Percentiles rank a stretch among this genome's conserved stretches.
phyloP scores from a whole-genome alignment of 495 filamentous ascomycete genomes.

The Neurospora sp. region DNA sequence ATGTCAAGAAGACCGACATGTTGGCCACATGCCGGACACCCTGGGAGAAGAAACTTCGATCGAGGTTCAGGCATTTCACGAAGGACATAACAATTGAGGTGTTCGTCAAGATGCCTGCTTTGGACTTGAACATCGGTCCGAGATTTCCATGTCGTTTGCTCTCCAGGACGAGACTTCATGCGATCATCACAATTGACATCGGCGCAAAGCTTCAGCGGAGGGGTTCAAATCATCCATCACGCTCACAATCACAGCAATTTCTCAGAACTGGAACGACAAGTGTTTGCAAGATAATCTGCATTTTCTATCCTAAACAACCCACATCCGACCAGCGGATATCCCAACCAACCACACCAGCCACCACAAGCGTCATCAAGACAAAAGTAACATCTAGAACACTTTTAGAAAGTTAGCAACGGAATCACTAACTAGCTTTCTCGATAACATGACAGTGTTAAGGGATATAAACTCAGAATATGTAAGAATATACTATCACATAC shows the following conservation, averaged over 20 bases:
- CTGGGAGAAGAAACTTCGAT: neutral
- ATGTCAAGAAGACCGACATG: neutral
- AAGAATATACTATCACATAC: slow-evolving; percentile 25
- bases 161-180: neutral
- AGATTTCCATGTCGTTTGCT: neutral
- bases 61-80: neutral
- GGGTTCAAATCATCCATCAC: neutral
- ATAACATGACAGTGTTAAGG: neutral
- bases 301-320: neutral
- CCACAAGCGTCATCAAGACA: neutral
- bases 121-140: neutral
- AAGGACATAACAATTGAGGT: neutral
- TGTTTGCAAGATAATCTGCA: neutral
- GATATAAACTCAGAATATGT: slow-evolving; percentile 21
- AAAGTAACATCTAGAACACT: neutral
- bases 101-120: neutral
- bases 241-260: neutral
- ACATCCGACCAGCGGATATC: neutral
- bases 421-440: neutral
- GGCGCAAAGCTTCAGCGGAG: neutral
- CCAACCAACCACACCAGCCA: neutral
- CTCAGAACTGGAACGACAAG: neutral
- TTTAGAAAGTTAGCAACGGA: neutral
- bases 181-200: neutral
- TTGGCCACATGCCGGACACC: neutral